phyloP scores from a whole-genome alignment of 495 filamentous ascomycete species.

The Talaromyces liani region DNA sequence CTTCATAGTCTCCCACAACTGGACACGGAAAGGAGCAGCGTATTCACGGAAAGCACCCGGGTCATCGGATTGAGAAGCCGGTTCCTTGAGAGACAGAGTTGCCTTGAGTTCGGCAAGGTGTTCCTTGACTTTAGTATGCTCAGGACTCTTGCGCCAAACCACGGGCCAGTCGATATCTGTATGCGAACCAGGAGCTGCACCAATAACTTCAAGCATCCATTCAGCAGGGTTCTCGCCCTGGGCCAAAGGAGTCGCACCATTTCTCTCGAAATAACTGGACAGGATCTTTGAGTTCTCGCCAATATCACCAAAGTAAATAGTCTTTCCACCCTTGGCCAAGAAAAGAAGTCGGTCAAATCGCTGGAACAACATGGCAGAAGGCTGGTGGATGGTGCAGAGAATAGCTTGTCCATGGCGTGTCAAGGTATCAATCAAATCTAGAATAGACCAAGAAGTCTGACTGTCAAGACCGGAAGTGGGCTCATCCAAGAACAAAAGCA shows the following conservation, averaged over 20 bases:
- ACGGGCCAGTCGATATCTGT: constrained; percentile 73
- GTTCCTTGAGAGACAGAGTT: constrained; percentile 30
- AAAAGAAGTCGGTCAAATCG: constrained; percentile 87
- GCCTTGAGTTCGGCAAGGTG: constrained; percentile 61
- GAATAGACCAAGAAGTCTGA: constrained; percentile 82
- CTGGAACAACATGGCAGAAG: constrained; percentile 83
- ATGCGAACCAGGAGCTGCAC: constrained; percentile 71
- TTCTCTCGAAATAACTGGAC: constrained; percentile 69
- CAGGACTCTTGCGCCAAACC: constrained; percentile 65
- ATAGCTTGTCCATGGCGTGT: constrained; percentile 80
- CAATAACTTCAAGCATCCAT: constrained; percentile 90
- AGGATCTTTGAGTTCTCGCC: constrained; percentile 66
- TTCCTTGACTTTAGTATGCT: constrained; percentile 53
- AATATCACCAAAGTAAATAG: constrained; percentile 81
- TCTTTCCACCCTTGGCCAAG: constrained; percentile 65
- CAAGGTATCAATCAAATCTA: constrained; percentile 70
- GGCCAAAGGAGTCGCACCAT: constrained; percentile 63
- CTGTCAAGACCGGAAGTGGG: constrained; percentile 79
- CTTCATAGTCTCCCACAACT: constrained; percentile 38
- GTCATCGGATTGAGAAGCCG: constrained; percentile 29
- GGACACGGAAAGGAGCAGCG: constrained; percentile 41
- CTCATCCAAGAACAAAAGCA: constrained; percentile 84
- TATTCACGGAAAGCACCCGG: constrained; percentile 36
- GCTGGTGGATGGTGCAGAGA: constrained; percentile 91
- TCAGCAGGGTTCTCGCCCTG: constrained; percentile 73